Conservation (phyloP, 768 basidiomycete genomes). For the Mycena maculata region DNA sequence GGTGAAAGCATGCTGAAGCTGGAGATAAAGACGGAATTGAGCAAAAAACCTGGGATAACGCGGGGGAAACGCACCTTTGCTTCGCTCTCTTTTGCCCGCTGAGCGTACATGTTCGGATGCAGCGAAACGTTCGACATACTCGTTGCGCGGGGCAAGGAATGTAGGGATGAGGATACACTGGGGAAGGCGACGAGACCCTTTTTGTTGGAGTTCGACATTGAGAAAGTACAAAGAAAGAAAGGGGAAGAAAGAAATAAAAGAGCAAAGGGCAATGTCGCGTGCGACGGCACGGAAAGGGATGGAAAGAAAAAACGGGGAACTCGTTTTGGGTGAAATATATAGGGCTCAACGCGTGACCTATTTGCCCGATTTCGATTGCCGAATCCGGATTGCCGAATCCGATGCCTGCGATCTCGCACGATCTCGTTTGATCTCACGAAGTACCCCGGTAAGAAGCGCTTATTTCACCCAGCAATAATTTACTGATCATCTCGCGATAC, state of each 20-base stretch:
- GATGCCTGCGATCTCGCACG: too few species aligned
- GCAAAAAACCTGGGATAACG: not conserved
- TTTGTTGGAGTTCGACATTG: slow-evolving; percentile 54
- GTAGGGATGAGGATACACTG: slow-evolving; percentile 75
- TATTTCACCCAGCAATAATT: not conserved
- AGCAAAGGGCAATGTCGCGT: slow-evolving; percentile 31
- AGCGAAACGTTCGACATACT: slow-evolving; percentile 73
- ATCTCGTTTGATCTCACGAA: slow-evolving; percentile 13
- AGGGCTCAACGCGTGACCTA: slow-evolving; percentile 33
- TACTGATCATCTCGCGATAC: slow-evolving; percentile 22
- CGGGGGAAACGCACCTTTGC: slow-evolving; percentile 65
- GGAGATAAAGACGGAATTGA: slow-evolving; percentile 22
- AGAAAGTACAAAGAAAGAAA: slow-evolving; percentile 30
- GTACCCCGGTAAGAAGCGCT: too few species aligned
- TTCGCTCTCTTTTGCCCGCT: slow-evolving; percentile 76
- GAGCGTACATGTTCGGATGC: slow-evolving; percentile 77
- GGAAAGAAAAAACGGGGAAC: slow-evolving; percentile 40
- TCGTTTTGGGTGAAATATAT: slow-evolving; percentile 48
- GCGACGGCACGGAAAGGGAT: slow-evolving; percentile 28
- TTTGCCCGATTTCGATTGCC: not conserved
- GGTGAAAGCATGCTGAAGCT: slow-evolving; percentile 76
- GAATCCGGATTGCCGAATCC: too few species aligned
- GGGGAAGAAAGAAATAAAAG: slow-evolving; percentile 35
- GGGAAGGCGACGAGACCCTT: slow-evolving; percentile 74
- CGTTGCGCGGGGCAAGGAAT: slow-evolving; percentile 77